Evolutionary conservation across 164 flowering plant species (phyloP), one percentile per base, ranked within the genome.

Genomic region (Vitis rotundifolia): DNA sequence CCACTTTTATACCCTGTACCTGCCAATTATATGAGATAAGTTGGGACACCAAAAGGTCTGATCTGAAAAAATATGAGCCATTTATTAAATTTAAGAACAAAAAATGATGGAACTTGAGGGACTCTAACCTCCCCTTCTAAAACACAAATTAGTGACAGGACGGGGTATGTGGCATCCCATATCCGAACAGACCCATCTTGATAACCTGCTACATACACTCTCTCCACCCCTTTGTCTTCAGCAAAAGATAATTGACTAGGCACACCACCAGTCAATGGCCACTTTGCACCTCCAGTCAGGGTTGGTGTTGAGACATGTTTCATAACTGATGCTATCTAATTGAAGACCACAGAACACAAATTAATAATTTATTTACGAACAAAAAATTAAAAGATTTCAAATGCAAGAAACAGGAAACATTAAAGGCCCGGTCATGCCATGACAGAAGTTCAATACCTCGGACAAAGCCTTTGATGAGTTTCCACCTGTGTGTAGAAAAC

Each of bases 241-340:
- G 77, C 44, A 49, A 63, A 57, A 53, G 87, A 77, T 49, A 80
- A 14, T 49, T 80, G 82, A 70, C 81, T 79, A 63, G 79, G 84
- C 61, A 91, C 85, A 28, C 96, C 97, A 49, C 98, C 97, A 60
- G 89, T 88, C 77, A 94, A 71, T 65, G 88, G 91, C 97, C 94
- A 90, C 74, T 82, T 83, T 58, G 64, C 64, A 67, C 72, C 73
- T 56, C 64, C 79, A 65, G 75, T 22, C 54, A 60, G 69, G 28
- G 69, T 67, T n/a, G 71, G 59, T 62, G 74, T 49, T 60, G 79
- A 74, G 71, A 72, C 69, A 64, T 15, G 61, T 72, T 76, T 86
- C 73, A 64, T 50, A 59, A 64, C 53, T 65, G 78, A 64, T 29
- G 80, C 78, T 55, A 77, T 70, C 98, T 91, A 68, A 67, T 60